Evolutionary conservation across 768 basidiomycete species (phyloP).

Genomic region (Tephrocybe sp.): DNA sequence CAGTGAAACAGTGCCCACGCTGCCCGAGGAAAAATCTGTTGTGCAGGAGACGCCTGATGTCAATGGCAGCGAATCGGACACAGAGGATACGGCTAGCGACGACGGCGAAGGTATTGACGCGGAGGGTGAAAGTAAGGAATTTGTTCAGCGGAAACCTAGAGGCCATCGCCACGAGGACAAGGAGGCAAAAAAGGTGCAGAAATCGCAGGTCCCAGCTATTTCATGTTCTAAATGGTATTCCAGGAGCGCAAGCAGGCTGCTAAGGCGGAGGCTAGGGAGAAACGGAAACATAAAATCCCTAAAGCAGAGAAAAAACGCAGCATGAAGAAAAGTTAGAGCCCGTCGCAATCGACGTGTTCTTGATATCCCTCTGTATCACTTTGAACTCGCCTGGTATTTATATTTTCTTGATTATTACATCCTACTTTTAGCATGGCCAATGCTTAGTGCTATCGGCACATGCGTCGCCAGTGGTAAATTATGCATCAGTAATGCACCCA

Average conservation of each 20-base stretch:
- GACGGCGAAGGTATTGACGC: slow-evolving; percentile 34
- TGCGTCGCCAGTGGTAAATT: slow-evolving; percentile 18
- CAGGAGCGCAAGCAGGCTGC: slow-evolving; percentile 90
- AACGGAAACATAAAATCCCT: slow-evolving; percentile 89
- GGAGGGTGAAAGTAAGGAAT: slow-evolving; percentile 35
- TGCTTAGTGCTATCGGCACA: no score
- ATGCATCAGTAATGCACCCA: slow-evolving; percentile 90
- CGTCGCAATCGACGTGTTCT: not conserved
- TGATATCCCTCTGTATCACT: not conserved
- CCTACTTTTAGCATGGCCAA: slow-evolving; percentile 7
- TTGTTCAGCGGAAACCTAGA: slow-evolving; percentile 58
- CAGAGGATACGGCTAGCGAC: slow-evolving; percentile 22
- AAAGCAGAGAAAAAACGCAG: slow-evolving; percentile 91
- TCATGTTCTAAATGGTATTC: slow-evolving; percentile 10
- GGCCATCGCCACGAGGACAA: slow-evolving; percentile 94
- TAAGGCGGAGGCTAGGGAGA: slow-evolving; percentile 86
- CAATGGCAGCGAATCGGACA: slow-evolving; percentile 22
- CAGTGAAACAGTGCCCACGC: slow-evolving; percentile 5
- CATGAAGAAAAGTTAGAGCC: slow-evolving; percentile 56
- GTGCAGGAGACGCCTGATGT: slow-evolving; percentile 7
- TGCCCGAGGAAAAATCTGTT: slow-evolving; percentile 1
- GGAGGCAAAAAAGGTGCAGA: slow-evolving; percentile 80
- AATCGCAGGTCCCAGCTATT: slow-evolving; percentile 1
- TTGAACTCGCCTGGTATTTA: not conserved
- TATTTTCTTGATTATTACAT: not conserved